Base-by-base conservation (phyloP, 768 basidiomycete species). In the Termitomyces sp. region DNA sequence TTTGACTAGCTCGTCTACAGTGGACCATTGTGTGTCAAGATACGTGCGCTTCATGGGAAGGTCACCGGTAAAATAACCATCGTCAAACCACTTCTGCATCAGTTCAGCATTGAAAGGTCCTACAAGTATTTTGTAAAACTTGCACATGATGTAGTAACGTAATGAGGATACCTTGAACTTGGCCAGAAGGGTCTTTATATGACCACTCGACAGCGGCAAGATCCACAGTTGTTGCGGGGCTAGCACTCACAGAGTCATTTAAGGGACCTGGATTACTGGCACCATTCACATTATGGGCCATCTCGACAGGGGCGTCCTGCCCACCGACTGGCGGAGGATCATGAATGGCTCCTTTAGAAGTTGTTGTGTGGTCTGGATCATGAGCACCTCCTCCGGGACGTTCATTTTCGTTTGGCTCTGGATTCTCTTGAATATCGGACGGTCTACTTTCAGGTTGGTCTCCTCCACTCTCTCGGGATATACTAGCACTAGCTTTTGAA, bases 61-160 rank as follows among this genome's bases (percentile, higher is more conserved):
- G 60, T 92, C 87, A 27, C 85, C 75, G 9, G 83, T 76, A 66
- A 98, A 98, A 72, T 95, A 98, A 16, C 91, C 90, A 64, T 89
- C 90, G 51, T 92, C 85, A 67, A 86, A 87, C 94, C 94, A 97
- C 66, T 91, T 91, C 74, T 96, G 94, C 94, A 98, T 96, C 55
- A 89, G 64, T 59, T 88, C 84, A 27, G 92, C 92, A 46, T 80
- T 81, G 79, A 96, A 98, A 5, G 94, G 94, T 57, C 94, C 94
- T 96, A 61, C 20, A 63, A 24, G 31, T 26, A 20, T 58, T 54
- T 34, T 41, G 37, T 43, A 50, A 57, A 46, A 34, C n/a, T 56
- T 48, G 53, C 32, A 60, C 12, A 61, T 44, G 49, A 43, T 14
- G 41, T 54, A 43, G n/a, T 41, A 53, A 57, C 36, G 27, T 22